Conservation (phyloP, 2,329 filamentous ascomycete species). For the Arthrobotrys sphaeroides region DNA sequence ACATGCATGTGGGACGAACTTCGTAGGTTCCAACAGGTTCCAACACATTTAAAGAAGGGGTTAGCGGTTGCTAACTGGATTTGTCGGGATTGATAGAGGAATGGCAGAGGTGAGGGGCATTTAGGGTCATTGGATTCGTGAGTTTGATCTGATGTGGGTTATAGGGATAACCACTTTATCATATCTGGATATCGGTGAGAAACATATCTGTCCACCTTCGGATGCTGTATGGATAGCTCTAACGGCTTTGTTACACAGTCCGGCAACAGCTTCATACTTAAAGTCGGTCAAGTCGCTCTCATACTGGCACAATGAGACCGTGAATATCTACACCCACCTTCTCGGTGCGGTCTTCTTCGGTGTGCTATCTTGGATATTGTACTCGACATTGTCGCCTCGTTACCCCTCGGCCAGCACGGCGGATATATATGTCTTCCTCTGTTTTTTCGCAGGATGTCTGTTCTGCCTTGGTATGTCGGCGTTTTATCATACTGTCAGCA, state of each 20-base stretch:
- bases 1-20: slow-evolving; percentile 58
- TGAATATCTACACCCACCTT: slow-evolving; percentile 78
- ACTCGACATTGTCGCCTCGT: slow-evolving; percentile 70
- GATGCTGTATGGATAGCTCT: slow-evolving; percentile 69
- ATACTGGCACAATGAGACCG: slow-evolving; percentile 65
- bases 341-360: slow-evolving; percentile 70
- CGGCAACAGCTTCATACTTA: slow-evolving; percentile 65
- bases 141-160: slow-evolving; percentile 60
- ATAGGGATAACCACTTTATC: slow-evolving; percentile 74
- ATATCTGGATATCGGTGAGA: slow-evolving; percentile 69
- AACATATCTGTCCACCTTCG: slow-evolving; percentile 61
- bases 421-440: slow-evolving; percentile 77
- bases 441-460: slow-evolving; percentile 80
- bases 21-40: slow-evolving; percentile 52
- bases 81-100: slow-evolving; percentile 12
- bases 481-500: slow-evolving; percentile 83
- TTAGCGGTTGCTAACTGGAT: background rate
- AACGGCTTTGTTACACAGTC: slow-evolving; percentile 64
- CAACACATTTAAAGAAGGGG: slow-evolving; percentile 1
- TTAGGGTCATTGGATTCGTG: background rate
- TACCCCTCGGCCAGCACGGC: slow-evolving; percentile 70
- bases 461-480: slow-evolving; percentile 82
- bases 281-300: slow-evolving; percentile 27
- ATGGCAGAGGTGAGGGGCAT: slow-evolving; percentile 36
- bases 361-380: slow-evolving; percentile 64